Percentiles rank a stretch among this genome's conserved stretches.
Conservation (phyloP, 768 basidiomycete genomes). For the Leccinellum rugosiceps region DNA sequence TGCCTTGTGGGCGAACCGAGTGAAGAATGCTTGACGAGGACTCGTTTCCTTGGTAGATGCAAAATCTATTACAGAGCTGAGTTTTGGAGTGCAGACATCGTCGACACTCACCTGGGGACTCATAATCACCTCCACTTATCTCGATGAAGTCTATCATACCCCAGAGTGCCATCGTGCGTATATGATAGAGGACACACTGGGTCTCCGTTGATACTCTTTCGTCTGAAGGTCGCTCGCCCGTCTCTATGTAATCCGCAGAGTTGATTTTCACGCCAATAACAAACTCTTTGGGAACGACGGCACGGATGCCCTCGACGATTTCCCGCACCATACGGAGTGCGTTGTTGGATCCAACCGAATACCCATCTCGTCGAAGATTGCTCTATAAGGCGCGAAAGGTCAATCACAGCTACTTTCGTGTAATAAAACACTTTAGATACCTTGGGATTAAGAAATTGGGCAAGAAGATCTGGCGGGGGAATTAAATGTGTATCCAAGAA, state of each 20-base stretch:
- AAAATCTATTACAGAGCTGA: constrained; percentile 39
- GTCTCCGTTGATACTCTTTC: constrained; percentile 30
- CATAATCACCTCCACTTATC: constrained; percentile 85
- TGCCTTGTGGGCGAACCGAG: constrained; percentile 59
- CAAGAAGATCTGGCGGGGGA: constrained; percentile 57
- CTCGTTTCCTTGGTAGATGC: constrained; percentile 26
- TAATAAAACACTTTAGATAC: constrained; percentile 32
- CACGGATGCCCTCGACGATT: constrained; percentile 56
- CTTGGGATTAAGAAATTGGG: constrained; percentile 75
- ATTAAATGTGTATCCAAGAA: not conserved
- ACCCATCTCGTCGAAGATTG: constrained; percentile 60
- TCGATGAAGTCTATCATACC: constrained; percentile 78
- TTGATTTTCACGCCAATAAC: constrained; percentile 79
- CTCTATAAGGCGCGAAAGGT: constrained; percentile 28
- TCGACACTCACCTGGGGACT: constrained; percentile 56
- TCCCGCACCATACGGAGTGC: constrained; percentile 56
- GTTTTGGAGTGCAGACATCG: not conserved
- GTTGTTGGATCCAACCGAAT: constrained; percentile 41
- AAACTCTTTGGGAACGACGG: constrained; percentile 53
- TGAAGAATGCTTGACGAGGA: constrained; percentile 69
- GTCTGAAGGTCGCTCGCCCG: constrained; percentile 25
- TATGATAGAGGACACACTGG: constrained; percentile 53
- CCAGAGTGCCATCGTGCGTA: constrained; percentile 61
- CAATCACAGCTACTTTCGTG: constrained; percentile 15
- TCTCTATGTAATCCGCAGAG: constrained; percentile 64